phyloP scores from a whole-genome alignment of 768 basidiomycete species.

The Leccinum olivaceopallidum region DNA sequence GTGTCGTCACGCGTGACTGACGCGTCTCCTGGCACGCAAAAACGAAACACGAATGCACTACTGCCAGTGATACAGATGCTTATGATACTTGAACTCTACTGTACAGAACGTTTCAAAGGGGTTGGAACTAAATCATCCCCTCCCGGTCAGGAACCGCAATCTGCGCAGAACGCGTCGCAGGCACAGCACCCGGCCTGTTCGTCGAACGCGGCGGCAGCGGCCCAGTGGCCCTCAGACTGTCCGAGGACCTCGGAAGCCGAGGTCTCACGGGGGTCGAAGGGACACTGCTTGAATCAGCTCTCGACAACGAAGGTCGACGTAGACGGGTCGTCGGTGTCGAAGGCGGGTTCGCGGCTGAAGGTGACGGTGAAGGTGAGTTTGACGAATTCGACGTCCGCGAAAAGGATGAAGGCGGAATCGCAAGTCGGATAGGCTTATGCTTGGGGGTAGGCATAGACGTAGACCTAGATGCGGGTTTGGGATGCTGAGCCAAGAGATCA shows the following conservation, averaged over 20 bases:
- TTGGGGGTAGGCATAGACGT: slow-evolving; percentile 14
- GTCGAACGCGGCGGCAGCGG: slow-evolving; percentile 65
- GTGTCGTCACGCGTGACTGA: slow-evolving; percentile 28
- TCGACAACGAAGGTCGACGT: slow-evolving; percentile 28
- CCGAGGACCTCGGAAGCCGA: slow-evolving; percentile 32
- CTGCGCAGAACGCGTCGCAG: slow-evolving; percentile 44
- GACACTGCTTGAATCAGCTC: slow-evolving; percentile 29
- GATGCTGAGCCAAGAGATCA: slow-evolving; percentile 55
- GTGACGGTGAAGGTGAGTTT: slow-evolving; percentile 17
- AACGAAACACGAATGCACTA: not conserved
- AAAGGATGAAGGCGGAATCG: slow-evolving; percentile 16
- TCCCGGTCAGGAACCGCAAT: slow-evolving; percentile 56
- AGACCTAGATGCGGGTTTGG: slow-evolving; percentile 36
- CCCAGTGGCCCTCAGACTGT: slow-evolving; percentile 41
- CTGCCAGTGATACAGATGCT: not conserved
- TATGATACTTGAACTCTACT: no score
- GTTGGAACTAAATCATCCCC: slow-evolving; percentile 54
- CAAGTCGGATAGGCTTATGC: slow-evolving; percentile 33
- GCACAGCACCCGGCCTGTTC: slow-evolving; percentile 60
- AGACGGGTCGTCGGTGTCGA: slow-evolving; percentile 26
- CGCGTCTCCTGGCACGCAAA: slow-evolving; percentile 7
- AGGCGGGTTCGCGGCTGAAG: slow-evolving; percentile 18
- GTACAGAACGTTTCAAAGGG: no score
- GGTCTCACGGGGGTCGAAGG: slow-evolving; percentile 15
- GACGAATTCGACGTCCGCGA: slow-evolving; percentile 19